Evolutionary conservation across 768 basidiomycete genomes (phyloP), one percentile per base, ranked within the genome.

Genomic region (Leccinum incarnatum): DNA sequence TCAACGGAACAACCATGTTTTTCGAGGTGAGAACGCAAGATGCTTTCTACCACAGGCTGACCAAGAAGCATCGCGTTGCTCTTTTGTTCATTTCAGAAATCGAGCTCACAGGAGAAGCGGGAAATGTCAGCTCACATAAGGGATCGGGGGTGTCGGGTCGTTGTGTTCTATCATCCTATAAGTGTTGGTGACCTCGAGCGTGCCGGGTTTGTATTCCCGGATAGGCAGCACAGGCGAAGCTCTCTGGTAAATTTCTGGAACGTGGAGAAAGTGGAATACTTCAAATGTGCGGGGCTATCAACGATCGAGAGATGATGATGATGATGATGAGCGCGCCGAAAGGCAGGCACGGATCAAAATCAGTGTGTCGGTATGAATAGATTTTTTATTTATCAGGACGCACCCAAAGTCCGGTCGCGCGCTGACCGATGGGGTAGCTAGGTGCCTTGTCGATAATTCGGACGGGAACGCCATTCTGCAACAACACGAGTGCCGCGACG

Each of bases 361-460:
- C 40, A 40, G 40, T n/a, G 8, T 37, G 36, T 37, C 7, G 15
- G 34, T 36, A 40, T 17, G 9, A 2, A 42, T 42, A 2, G 2
- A 42, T n/a, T 19, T 40, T 17, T n/a, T 9, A 40, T 42, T 19
- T 19, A 19, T 27, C 14, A 15, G 10, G 56, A 29, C 70, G 36
- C 42, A 77, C 78, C 74, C 76, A 77, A 27, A 81, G 61, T 3
- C 71, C 78, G 4, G 68, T 69, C 3, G 74, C 75, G 2, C 80
- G 75, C 57, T 78, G 74, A 3, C 77, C 77, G 15, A 75, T 61
- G 14, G 67, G 73, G 12, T 75, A 71, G 0, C 69, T 53, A 0
- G 70, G 63, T 52, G 75, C 75, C 60, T 81, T 81, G 59, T 85
- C 81, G 51, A 85, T 78, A 30, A 86, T 76, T 19, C 81, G 78